Base-by-base conservation (phyloP, 2,329 filamentous ascomycete genomes). In the Diaporthe citri region DNA sequence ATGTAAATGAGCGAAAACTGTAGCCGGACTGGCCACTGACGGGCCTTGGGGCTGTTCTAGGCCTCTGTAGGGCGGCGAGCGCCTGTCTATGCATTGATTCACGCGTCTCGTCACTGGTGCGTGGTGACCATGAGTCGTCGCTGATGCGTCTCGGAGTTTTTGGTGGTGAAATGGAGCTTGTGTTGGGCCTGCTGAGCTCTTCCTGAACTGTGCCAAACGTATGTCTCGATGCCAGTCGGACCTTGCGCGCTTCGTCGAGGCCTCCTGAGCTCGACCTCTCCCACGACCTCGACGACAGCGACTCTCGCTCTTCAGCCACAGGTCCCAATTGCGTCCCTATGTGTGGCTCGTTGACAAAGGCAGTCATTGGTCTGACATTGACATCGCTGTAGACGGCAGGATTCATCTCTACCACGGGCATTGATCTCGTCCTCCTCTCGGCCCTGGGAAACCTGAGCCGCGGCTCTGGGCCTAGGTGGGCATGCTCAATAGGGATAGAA, bases 401-500 rank as follows among this genome's bases (percentile, higher is more conserved):
- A 31, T 43, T 62, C 43, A 39, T 22, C 36, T 74, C 67, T 6
- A 62, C 57, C 39, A 57, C 15, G 1, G 75, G 64, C 34, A 72
- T 48, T 1, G 69, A 72, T 15, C 43, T 71, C 48, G 66, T 36
- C 56, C 56, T 71, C 31, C 62, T 62, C 43, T 31, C 31, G 15
- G 41, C 31, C 9, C 34, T 41, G 10, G 36, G 69, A 69, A 78
- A 71, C 17, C 79, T 77, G 39, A 80, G 78, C 62, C 80, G 80
- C 51, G 80, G 78, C 28, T 78, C 76, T 8, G 79, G 77, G 3
- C 83, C 84, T 57, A 87, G 81, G 31, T 88, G 85, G 7, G 85
- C 86, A 74, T 89, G 83, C 77, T 90, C 86, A 17, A 87, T 75
- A 1, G 90, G 90, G 59, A 92, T 91, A 0, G 90, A 91, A 70